Base-by-base conservation (phyloP, 2,329 filamentous ascomycete species). In the Coniochaeta sp. region DNA sequence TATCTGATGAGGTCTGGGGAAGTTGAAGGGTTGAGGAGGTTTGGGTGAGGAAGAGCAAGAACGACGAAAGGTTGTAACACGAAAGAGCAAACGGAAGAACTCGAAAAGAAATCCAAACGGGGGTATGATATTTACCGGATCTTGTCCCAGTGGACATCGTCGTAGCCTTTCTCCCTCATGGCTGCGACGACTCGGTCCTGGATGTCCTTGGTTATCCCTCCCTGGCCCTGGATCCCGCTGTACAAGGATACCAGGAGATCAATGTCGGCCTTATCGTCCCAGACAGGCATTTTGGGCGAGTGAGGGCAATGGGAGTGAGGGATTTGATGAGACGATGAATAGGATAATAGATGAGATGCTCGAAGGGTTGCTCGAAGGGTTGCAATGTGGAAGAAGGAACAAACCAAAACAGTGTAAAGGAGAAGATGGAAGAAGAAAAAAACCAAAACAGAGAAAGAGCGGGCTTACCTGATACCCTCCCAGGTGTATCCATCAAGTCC, bases 161-260 rank as follows among this genome's bases (percentile, higher is more conserved):
- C 17, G n/a, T 72, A 61, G 22, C 66, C 66, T 24, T 61, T 57
- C 2, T 58, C 57, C 1, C 58, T 60, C 68, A 72, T 69, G 22
- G 60, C 58, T 4, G 28, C 22, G 1, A 68, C 65, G 26, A 72
- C 62, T 2, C 42, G 58, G 4, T 61, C 59, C 59, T 70, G 66
- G 28, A 64, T 38, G 10, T 70, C 65, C 12, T 64, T 55, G 12
- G 57, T 59, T 47, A 70, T 58, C 7, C 44, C 36, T 3, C 63
- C 47, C 12, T 64, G 60, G 4, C 63, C 47, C 12, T 64, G 60
- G 4, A 65, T 12, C 1, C 62, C 63, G 0, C 63, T 61, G 52
- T 62, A 66, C 6, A 72, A 60, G 16, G 65, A 59, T 16, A 68
- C 30, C 22, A 69, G 62, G 14, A 72, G 64, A 42, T 66, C 64